Evolutionary conservation across 2,329 filamentous ascomycete genomes (phyloP), one percentile per base, ranked within the genome.

Genomic region (Tolypocladium paradoxum): DNA sequence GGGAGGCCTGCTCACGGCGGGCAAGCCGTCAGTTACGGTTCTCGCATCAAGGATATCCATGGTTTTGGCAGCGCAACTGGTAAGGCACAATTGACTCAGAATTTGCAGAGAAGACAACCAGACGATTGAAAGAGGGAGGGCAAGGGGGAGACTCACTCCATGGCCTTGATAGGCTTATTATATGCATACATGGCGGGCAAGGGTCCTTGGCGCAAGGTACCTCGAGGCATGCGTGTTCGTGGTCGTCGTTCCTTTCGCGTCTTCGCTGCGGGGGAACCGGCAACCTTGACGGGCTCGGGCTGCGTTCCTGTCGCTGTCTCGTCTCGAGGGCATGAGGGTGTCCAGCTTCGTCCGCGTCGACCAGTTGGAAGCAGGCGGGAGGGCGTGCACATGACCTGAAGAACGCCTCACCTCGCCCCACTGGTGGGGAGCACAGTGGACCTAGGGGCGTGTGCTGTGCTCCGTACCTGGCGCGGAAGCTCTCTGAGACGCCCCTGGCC

Each of bases 141-240:
- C 14, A 29, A 27, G 33, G 49, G 52, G 34, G 50, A 52, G 31
- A 63, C 69, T 65, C 60, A 71, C 69, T 70, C 66, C 66, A 71
- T 65, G 59, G 63, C 61, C 62, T 61, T 65, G 55, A 71, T 68
- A 58, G 66, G 64, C 54, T 70, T 69, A 52, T 69, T 66, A 60
- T 67, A 68, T 40, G 62, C 63, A 57, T 67, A 70, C 65, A 68
- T 68, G 58, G 53, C 57, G 59, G 37, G 43, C 29, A 50, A 53
- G 54, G 53, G 51, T 38, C 47, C 34, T 35, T 33, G 50, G 40
- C 31, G 38, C n/a, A n/a, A n/a, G n/a, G n/a, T n/a, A n/a, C n/a
- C n/a, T n/a, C n/a, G n/a, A n/a, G n/a, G n/a, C n/a, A n/a, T n/a
- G n/a, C n/a, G n/a, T n/a, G 50, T 52, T 51, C 52, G 55, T 53